phyloP scores from a whole-genome alignment of 2,329 filamentous ascomycete species.

The Ophiostoma novo-ulmi region DNA sequence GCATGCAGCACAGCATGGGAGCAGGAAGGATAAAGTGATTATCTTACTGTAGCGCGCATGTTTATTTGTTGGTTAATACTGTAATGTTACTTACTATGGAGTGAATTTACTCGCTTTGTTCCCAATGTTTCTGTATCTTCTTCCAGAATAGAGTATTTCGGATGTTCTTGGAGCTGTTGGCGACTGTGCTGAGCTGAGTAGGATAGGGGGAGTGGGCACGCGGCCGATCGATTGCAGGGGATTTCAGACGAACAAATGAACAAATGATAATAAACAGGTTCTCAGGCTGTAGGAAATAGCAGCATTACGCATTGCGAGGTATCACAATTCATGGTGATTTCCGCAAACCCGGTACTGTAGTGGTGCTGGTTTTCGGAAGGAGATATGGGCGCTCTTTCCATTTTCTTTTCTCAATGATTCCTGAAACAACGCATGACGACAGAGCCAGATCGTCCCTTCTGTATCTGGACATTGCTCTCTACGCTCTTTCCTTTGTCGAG shows the following conservation, averaged over 20 bases:
- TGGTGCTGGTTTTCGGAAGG: no score
- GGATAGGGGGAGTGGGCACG: constrained; percentile 20
- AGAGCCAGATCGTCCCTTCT: background rate
- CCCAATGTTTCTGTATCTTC: no score
- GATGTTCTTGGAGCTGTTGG: constrained; percentile 8
- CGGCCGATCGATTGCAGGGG: constrained; percentile 21
- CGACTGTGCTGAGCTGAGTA: constrained; percentile 1
- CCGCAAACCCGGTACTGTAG: no score
- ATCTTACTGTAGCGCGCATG: background rate
- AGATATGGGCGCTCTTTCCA: background rate
- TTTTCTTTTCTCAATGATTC: background rate
- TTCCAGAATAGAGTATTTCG: no score
- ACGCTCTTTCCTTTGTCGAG: background rate
- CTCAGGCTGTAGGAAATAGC: no score
- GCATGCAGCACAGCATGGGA: background rate
- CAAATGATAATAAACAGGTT: background rate
- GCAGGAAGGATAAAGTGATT: background rate
- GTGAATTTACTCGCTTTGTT: no score
- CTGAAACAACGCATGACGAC: background rate
- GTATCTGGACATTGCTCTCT: background rate
- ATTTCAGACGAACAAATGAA: background rate
- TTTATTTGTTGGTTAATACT: background rate
- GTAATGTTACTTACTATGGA: no score
- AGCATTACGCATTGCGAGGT: no score
- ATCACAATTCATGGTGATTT: no score